These are phyloP conservation scores for Pythium aristosporum DNA, from an alignment of 352 stramenopile genomes.

Conservation along the genomic window DNA sequence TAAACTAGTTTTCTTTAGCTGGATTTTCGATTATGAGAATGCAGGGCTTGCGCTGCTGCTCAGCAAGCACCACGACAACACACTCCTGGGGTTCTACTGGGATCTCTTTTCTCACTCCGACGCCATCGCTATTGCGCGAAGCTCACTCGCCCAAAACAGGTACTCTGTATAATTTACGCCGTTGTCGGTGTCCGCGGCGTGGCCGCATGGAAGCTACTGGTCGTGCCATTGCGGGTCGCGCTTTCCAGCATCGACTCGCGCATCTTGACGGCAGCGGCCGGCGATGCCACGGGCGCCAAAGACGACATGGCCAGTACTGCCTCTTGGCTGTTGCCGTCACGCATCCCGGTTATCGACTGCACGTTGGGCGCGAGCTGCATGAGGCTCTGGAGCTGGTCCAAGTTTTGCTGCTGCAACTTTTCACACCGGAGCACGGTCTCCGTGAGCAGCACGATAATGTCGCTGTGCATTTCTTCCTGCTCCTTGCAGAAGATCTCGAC, in stretches of 20 bases:
- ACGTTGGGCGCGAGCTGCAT: slow-evolving; percentile 64
- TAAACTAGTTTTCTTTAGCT: no score
- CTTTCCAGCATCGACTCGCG: slow-evolving; percentile 18
- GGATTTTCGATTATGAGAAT: no score
- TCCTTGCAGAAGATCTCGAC: slow-evolving; percentile 76
- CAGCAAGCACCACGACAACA: no score
- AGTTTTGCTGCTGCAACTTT: slow-evolving; percentile 75
- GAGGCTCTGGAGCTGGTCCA: slow-evolving; percentile 83
- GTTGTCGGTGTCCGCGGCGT: slow-evolving; percentile 14
- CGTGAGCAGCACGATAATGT: slow-evolving; percentile 75
- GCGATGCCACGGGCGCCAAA: slow-evolving; percentile 27
- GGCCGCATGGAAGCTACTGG: slow-evolving; percentile 3
- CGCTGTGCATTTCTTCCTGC: slow-evolving; percentile 86
- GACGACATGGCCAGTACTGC: slow-evolving; percentile 18
- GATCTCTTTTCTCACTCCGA: no score
- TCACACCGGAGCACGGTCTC: slow-evolving; percentile 83
- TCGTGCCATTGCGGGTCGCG: neutral
- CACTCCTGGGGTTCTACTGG: no score
- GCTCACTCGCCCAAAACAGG: slow-evolving; percentile 7
- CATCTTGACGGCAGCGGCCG: slow-evolving; percentile 26
- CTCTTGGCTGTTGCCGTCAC: slow-evolving; percentile 25
- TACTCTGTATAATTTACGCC: slow-evolving; percentile 27
- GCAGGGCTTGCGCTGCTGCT: no score
- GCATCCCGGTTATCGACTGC: slow-evolving; percentile 10
- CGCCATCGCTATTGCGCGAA: neutral